These are phyloP conservation scores for Crassisporium funariophilum DNA, from an alignment of 768 basidiomycete genomes.

Conservation along the genomic window DNA sequence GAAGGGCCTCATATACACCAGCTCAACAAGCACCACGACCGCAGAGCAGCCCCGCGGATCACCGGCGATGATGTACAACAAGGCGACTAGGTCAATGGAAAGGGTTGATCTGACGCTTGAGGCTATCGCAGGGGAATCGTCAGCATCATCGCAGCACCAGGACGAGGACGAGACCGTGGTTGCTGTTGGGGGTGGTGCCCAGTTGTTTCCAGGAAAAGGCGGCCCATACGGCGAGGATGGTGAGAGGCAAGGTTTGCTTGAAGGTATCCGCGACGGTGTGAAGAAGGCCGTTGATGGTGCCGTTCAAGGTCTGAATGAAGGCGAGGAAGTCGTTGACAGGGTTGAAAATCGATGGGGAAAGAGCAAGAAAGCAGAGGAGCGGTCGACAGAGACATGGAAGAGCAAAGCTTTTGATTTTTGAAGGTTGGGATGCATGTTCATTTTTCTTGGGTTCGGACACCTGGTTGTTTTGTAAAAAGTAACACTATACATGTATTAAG, in stretches of 20 bases:
- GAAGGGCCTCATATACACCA: conserved; percentile 33
- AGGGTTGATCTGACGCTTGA: conserved; percentile 17
- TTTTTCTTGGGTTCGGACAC: too few species aligned
- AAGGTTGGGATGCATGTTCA: conserved; percentile 1
- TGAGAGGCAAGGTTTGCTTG: conserved; percentile 18
- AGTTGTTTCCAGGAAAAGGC: conserved; percentile 36
- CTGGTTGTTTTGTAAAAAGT: too few species aligned
- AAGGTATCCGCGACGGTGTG: conserved; percentile 19
- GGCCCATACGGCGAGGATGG: conserved; percentile 29
- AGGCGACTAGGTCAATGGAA: conserved; percentile 11
- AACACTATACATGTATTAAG: too few species aligned
- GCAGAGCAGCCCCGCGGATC: conserved; percentile 13
- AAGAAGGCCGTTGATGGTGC: conserved; percentile 18
- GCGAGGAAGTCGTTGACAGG: conserved; percentile 13
- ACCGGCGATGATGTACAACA: conserved; percentile 21
- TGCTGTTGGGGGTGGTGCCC: conserved; percentile 37
- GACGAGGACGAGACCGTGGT: conserved; percentile 30
- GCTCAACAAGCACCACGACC: conserved; percentile 16
- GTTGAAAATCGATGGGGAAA: conserved; percentile 27
- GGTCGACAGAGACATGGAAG: conserved; percentile 28
- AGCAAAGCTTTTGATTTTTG: conserved; percentile 38
- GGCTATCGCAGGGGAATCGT: conserved; percentile 1
- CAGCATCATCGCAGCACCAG: neutral
- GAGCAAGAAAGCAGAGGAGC: conserved; percentile 23
- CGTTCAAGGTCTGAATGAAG: conserved; percentile 6